A percentile compares a stretch with the other conserved stretches of the same genome.
Evolutionary conservation across 306 rosid genomes (phyloP).

Genomic region (Echinosophora koreensis): DNA sequence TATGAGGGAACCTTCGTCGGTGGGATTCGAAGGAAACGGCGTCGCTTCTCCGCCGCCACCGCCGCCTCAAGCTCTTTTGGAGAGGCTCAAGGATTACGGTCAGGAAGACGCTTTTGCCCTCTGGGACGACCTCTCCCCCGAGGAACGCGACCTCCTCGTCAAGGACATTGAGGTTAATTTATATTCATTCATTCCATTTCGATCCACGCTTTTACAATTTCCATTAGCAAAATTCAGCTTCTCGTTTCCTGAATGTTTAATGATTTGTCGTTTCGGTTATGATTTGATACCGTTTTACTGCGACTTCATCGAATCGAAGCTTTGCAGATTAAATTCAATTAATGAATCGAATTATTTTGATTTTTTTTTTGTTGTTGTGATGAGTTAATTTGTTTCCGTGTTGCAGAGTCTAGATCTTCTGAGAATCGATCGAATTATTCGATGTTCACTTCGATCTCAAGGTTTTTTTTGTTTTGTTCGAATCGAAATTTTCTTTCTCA

Average conservation of each 20-base stretch:
- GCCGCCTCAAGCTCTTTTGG: slow-evolving; percentile 83
- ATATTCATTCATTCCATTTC: not conserved
- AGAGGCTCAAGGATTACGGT: slow-evolving; percentile 95
- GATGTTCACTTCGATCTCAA: slow-evolving; percentile 90
- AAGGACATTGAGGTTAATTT: slow-evolving; percentile 76
- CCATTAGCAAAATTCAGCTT: not conserved
- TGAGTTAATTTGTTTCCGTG: not conserved
- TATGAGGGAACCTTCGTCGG: slow-evolving; percentile 61
- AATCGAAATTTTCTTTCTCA: not conserved
- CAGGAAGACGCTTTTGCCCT: slow-evolving; percentile 92
- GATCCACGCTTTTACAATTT: not conserved
- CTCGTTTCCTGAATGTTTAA: not conserved
- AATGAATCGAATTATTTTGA: not conserved
- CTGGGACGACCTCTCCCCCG: slow-evolving; percentile 90
- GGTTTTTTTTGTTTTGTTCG: slow-evolving; percentile 45
- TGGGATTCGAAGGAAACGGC: slow-evolving; percentile 57
- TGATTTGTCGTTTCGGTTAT: not conserved
- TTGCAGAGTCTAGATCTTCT: slow-evolving; percentile 85
- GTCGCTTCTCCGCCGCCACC: slow-evolving; percentile 46
- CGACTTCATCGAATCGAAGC: not conserved
- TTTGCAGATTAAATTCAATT: not conserved
- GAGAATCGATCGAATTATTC: slow-evolving; percentile 89
- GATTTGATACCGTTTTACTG: slow-evolving; percentile 22
- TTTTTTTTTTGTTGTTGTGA: not conserved
- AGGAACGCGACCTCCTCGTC: slow-evolving; percentile 84